Base-by-base conservation (phyloP, 208 protist species). In the Jaenimonas drosophilae region DNA sequence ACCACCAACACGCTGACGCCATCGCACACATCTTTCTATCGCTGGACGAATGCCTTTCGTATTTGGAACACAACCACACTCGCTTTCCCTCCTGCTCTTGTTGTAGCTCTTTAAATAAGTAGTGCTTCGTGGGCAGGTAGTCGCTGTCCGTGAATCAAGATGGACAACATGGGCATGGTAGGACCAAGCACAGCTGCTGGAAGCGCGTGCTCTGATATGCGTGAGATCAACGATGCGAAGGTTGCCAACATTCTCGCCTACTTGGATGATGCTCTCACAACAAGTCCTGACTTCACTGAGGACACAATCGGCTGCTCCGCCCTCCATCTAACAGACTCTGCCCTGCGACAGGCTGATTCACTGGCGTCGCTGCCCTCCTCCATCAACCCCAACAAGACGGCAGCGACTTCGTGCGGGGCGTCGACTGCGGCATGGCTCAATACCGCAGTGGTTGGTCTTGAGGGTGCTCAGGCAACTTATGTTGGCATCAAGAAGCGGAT, bases 191-290 rank as follows among this genome's bases (percentile, higher is more conserved):
- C n/a, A n/a, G 19, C 23, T 17, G 43, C 43, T 12, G 21, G 49
- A 11, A 88, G 76, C 54, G 62, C 59, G 28, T 76, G 70, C 52
- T 87, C 84, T 14, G 79, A 88, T 38, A 54, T 93, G n/a, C 71
- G 73, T 2, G 76, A 94, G 54, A 75, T 94, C 24, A 94, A 94
- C 46, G 78, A 90, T 20, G 78, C 78, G 17, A 94, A 87, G 45
- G 86, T 88, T 17, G 67, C 71, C 5, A 84, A 89, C 50, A 88
- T 93, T 24, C 64, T 93, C 16, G 67, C 76, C 26, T 93, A 93
- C 50, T 65, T 93, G 2, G 75, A 93, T 44, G 59, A 32, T 23
- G 71, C 70, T 25, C 40, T 17, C 36, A 44, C 6, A 31, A 34
- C 45, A 39, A 28, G 23, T 27, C 26, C n/a, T 28, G 55, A 70